Conservation (phyloP, 2,329 filamentous ascomycete species). For the Whalleya microplaca region DNA sequence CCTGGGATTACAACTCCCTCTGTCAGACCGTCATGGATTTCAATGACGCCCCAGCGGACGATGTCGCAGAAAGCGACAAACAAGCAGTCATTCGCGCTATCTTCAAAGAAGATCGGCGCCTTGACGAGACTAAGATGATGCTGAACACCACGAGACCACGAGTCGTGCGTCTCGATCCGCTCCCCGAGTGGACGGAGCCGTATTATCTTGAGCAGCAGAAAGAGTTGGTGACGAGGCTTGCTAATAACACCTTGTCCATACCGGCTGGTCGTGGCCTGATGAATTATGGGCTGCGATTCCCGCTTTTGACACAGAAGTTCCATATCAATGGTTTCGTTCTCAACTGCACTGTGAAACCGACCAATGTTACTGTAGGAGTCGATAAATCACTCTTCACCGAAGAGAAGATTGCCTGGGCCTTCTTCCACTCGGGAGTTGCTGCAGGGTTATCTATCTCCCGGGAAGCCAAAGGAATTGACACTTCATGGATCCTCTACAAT, state of each 20-base stretch:
- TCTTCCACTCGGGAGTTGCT: constrained; percentile 96
- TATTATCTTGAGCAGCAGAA: constrained; percentile 92
- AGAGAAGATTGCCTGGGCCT: constrained; percentile 97
- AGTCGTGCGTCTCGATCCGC: constrained; percentile 73
- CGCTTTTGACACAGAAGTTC: constrained; percentile 90
- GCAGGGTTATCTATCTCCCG: constrained; percentile 89
- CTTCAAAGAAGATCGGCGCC: constrained; percentile 88
- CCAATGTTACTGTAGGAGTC: constrained; percentile 89
- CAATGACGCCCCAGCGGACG: constrained; percentile 67
- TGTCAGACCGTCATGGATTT: constrained; percentile 68
- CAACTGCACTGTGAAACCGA: constrained; percentile 88
- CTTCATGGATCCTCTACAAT: constrained; percentile 98
- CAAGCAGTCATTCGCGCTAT: constrained; percentile 82
- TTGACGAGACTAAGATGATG: constrained; percentile 82
- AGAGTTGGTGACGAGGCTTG: constrained; percentile 82
- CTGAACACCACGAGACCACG: constrained; percentile 85
- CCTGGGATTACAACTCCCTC: constrained; percentile 78
- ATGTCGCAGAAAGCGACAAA: constrained; percentile 81
- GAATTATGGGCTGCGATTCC: constrained; percentile 84
- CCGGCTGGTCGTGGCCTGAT: constrained; percentile 86
- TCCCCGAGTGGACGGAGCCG: constrained; percentile 80
- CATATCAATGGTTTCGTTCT: constrained; percentile 89
- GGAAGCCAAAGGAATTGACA: constrained; percentile 90
- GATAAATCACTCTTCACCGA: constrained; percentile 87
- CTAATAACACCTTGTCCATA: constrained; percentile 84